Evolutionary conservation across 352 stramenopile species (phyloP).

Genomic region (Blastocystis sp.): DNA sequence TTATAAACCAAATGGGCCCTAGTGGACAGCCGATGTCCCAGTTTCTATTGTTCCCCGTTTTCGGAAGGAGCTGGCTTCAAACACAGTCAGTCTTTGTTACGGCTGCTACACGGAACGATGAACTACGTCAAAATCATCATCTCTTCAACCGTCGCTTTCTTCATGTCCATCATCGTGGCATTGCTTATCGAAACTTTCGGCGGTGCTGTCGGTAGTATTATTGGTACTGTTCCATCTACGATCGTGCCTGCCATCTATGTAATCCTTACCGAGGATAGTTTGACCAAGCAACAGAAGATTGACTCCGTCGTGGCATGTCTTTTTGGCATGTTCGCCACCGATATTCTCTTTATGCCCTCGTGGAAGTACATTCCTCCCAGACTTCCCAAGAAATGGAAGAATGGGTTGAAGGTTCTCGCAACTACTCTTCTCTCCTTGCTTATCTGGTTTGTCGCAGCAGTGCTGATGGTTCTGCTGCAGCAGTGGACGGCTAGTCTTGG

Average conservation of each 20-base stretch:
- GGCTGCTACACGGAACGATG: background rate
- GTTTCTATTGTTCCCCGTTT: background rate
- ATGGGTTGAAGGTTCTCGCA: constrained; percentile 13
- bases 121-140: constrained; percentile 23
- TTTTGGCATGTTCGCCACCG: constrained; percentile 23
- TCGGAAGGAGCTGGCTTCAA: too few species aligned
- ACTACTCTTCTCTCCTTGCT: constrained; percentile 16
- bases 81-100: too few species aligned
- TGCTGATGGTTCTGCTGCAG: constrained; percentile 7
- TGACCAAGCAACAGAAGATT: background rate
- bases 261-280: constrained; percentile 13
- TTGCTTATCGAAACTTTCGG: constrained; percentile 52
- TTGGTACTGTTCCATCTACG: constrained; percentile 50
- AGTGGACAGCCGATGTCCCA: background rate
- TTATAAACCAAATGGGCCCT: background rate
- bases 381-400: constrained; percentile 35
- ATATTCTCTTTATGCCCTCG: constrained; percentile 62
- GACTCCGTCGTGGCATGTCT: constrained; percentile 13
- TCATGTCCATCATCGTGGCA: constrained; percentile 56
- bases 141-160: constrained; percentile 39
- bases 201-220: constrained; percentile 54
- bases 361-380: constrained; percentile 58
- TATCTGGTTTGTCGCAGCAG: constrained; percentile 18
- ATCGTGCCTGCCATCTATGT: constrained; percentile 49
- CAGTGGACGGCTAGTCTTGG: background rate